These are phyloP conservation scores for Microsporum ferrugineum DNA, from an alignment of 2,329 filamentous ascomycete species.

Conservation along the genomic window DNA sequence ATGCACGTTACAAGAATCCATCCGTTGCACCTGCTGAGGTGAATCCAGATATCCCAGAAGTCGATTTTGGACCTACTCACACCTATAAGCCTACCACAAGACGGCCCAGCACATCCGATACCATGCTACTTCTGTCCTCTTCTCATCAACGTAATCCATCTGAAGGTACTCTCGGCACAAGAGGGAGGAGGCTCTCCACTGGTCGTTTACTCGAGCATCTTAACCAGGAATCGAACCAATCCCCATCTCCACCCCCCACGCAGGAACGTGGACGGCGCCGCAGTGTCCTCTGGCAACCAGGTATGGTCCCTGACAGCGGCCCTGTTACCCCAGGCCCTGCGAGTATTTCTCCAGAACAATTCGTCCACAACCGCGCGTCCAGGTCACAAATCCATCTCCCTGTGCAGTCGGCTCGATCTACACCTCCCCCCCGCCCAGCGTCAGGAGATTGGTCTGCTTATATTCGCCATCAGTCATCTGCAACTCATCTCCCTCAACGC, in stretches of 20 bases:
- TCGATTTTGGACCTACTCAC: conserved; percentile 80
- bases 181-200: conserved; percentile 12
- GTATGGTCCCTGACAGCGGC: conserved; percentile 33
- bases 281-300: conserved; percentile 71
- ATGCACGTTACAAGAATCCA: conserved; percentile 34
- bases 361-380: conserved; percentile 60
- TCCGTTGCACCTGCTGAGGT: conserved; percentile 20
- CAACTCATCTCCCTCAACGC: conserved; percentile 31
- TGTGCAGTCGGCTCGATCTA: conserved; percentile 46
- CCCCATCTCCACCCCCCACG: conserved; percentile 22
- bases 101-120: conserved; percentile 46
- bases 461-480: conserved; percentile 22
- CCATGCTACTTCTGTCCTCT: conserved; percentile 29
- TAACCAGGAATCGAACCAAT: conserved; percentile 18
- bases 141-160: conserved; percentile 25
- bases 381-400: conserved; percentile 43
- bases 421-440: conserved; percentile 21
- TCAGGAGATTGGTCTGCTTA: conserved; percentile 32
- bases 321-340: conserved; percentile 18
- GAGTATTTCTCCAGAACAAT: conserved; percentile 65
- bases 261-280: conserved; percentile 44
- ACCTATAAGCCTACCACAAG: conserved; percentile 49
- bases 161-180: conserved; percentile 23
- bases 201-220: conserved; percentile 8
- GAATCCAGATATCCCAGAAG: conserved; percentile 52